Evolutionary conservation across 31 red algal species (phyloP), one percentile per base, ranked within the genome.

Genomic region (Asparagopsis taxiformis): DNA sequence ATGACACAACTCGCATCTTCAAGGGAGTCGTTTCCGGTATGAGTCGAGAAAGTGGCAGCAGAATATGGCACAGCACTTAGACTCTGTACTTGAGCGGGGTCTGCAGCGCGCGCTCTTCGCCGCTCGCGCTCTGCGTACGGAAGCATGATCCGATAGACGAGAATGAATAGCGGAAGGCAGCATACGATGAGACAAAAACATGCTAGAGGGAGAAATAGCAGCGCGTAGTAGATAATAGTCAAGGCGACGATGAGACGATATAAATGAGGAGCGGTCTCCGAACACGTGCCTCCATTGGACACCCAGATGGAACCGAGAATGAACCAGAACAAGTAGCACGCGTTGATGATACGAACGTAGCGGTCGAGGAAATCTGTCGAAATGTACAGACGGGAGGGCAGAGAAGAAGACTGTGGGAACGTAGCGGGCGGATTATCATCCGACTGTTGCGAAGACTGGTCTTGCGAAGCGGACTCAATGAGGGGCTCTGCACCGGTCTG

Each of bases 111-210:
- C 31, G 72, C 75, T 24, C 79, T 73, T 31, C 94, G 71, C 34
- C 86, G 77, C 46, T 73, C 74, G 24, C 87, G 55, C 53, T 97
- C 94, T 0, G 88, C 82, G 74, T 92, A 97, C 17, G 79, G 83
- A 24, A 93, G 82, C 67, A 93, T 62, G 34, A 97, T 82, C 43
- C 94, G 82, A 32, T 88, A 88, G 31, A 78, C 58, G 20, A 88
- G 49, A 21, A 97, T 93, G 62, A 97, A 92, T 24, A 92, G 56
- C 23, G 94, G 94, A 0, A 97, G 72, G 57, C 88, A 97, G 62
- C 94, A 97, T 22, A 97, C 80, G 26, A 92, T 92, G 51, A 97
- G 59, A 65, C 88, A 92, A 70, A 97, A 89, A 66, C 81, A 83
- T 0, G 75, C 71, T 11, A 97, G 71, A 8, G 94, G 94, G 32